Base-by-base conservation (phyloP, 78 protist species). In the Pelomyxa schiedti region DNA sequence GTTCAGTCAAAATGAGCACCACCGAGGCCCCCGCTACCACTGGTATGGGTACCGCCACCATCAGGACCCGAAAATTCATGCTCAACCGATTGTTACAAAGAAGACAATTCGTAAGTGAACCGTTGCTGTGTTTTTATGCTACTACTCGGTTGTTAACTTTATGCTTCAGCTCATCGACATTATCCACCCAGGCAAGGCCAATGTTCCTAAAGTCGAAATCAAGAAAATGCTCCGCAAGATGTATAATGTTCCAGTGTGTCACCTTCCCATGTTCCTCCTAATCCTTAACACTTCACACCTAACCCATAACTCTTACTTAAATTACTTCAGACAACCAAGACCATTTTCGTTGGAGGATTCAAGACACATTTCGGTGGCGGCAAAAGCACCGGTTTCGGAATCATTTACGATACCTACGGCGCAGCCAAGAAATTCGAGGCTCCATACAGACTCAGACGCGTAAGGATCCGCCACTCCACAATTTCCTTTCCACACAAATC, bases 291-390 rank as follows among this genome's bases (percentile, higher is more conserved):
- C n/a, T n/a, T n/a, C n/a, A n/a, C n/a, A n/a, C n/a, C n/a, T n/a
- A n/a, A n/a, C n/a, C n/a, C n/a, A n/a, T n/a, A n/a, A n/a, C n/a
- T n/a, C n/a, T n/a, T n/a, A n/a, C n/a, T n/a, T n/a, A n/a, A n/a
- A n/a, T n/a, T n/a, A n/a, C n/a, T n/a, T n/a, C 58, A 47, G 38
- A 93, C 94, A 38, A 43, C 89, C 32, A 72, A 81, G 39, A 43
- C 69, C 76, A 42, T 97, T 82, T 29, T 85, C 79, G 32, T 83
- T 64, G 96, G 83, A 72, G 98, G 98, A 66, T 84, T 95, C 93
- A 40, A 75, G 40, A 93, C 95, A 22, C 84, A 73, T 28, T 97
- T 95, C 66, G 99, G 99, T 75, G 99, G 99, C 38, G 97, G 97
- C 72, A 73, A 69, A 39, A 78, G 90, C 69, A 90, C 96, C 26